Evolutionary conservation across 306 rosid species (phyloP).

Genomic region (Acacia melanoxylon): DNA sequence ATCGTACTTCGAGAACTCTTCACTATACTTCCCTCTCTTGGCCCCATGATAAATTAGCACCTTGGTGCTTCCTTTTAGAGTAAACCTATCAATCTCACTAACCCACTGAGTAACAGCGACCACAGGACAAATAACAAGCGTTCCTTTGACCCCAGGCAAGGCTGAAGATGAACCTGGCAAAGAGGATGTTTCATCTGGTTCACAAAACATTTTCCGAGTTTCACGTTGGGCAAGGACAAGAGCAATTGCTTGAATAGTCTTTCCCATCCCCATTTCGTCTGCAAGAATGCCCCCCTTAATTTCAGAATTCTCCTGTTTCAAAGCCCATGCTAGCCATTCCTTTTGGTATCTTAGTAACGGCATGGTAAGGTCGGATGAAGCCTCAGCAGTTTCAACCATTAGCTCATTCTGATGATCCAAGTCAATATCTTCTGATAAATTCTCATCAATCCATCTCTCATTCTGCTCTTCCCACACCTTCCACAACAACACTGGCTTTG

Average conservation of each 20-base stretch:
- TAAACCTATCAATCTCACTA: slow-evolving; percentile 73
- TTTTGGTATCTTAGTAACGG: slow-evolving; percentile 86
- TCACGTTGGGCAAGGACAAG: slow-evolving; percentile 87
- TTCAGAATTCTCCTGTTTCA: slow-evolving; percentile 68
- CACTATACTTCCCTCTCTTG: slow-evolving; percentile 55
- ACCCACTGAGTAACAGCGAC: slow-evolving; percentile 94
- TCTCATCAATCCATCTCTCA: slow-evolving; percentile 67
- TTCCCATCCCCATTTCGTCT: slow-evolving; percentile 99
- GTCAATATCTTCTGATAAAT: slow-evolving; percentile 39
- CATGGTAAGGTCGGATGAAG: slow-evolving; percentile 63
- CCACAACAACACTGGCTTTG: slow-evolving; percentile 57
- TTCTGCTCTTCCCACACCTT: slow-evolving; percentile 63
- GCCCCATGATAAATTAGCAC: slow-evolving; percentile 87
- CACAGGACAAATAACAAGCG: slow-evolving; percentile 89
- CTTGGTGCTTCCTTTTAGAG: slow-evolving; percentile 74
- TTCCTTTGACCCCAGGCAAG: slow-evolving; percentile 52
- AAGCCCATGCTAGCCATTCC: slow-evolving; percentile 95
- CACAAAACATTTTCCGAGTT: slow-evolving; percentile 27
- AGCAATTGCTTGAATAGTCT: slow-evolving; percentile 92
- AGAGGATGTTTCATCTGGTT: slow-evolving; percentile 34
- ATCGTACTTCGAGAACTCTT: slow-evolving; percentile 60
- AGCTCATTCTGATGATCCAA: slow-evolving; percentile 56
- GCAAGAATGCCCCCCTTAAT: slow-evolving; percentile 92
- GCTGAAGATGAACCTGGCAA: slow-evolving; percentile 50
- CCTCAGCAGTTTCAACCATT: slow-evolving; percentile 61